A percentile compares a stretch with the other conserved stretches of the same genome.
These are phyloP conservation scores for Rutstroemia sp. DNA, from an alignment of 2,329 filamentous ascomycete genomes.

Conservation along the genomic window DNA sequence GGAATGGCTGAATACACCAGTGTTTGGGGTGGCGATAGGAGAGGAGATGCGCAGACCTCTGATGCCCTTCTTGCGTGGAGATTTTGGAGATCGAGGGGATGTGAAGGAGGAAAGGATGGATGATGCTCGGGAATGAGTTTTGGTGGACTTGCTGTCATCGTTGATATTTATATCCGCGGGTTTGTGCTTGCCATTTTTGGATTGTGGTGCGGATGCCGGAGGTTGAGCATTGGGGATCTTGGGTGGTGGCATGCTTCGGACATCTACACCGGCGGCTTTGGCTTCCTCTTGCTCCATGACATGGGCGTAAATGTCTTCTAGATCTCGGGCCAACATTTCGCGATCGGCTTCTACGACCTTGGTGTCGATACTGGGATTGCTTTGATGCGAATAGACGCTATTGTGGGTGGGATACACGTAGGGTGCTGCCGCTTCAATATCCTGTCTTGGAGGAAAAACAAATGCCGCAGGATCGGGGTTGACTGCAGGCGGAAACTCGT, in stretches of 20 bases:
- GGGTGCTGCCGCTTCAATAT: conserved; percentile 23
- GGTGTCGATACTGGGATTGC: conserved; percentile 55
- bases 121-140: conserved; percentile 47
- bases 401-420: conserved; percentile 41
- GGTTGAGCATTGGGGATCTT: conserved; percentile 22
- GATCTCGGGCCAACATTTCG: conserved; percentile 68
- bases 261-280: conserved; percentile 47
- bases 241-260: conserved; percentile 36
- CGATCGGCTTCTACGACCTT: conserved; percentile 67
- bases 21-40: conserved; percentile 57
- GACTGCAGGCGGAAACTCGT: neutral
- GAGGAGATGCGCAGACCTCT: conserved; percentile 54
- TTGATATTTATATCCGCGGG: conserved; percentile 35
- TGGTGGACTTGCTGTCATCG: conserved; percentile 32
- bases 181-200: conserved; percentile 43
- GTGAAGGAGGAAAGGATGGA: conserved; percentile 55
- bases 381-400: conserved; percentile 5
- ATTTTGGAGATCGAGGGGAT: conserved; percentile 31
- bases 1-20: conserved; percentile 47
- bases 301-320: conserved; percentile 85
- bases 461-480: conserved; percentile 4
- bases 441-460: conserved; percentile 16
- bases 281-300: conserved; percentile 83
- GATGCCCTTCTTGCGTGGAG: conserved; percentile 35
- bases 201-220: conserved; percentile 25